Evolutionary conservation across 495 filamentous ascomycete species (phyloP), one percentile per base, ranked within the genome.

Genomic region (Haplographium delicatum): DNA sequence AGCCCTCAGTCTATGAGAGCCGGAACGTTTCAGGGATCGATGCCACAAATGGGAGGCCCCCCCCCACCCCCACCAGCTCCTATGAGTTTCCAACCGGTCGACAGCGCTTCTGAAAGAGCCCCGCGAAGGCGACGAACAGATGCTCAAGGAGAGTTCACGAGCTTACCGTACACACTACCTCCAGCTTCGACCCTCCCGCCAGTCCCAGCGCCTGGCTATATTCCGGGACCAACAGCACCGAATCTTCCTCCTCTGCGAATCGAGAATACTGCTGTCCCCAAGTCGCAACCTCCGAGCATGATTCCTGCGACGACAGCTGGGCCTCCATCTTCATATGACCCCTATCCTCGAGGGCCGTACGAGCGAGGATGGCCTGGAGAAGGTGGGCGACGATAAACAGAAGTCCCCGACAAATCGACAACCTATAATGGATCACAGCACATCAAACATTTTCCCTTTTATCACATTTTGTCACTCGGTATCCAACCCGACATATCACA

Each of bases 1-100:
- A 79, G 72, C 50, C 76, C 75, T 22, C 52, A 44, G 13, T 34
- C 43, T 18, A 50, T 45, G 46, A 37, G 54, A 24, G 11, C 44
- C 7, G 51, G 45, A n/a, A 24, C 41, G 45, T 54, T 44, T 26
- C 43, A 34, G 38, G 44, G 34, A 13, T 26, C 43, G 19, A 47
- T 50, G 18, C 23, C 23, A 10, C 45, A 56, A 25, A 39, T 37
- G n/a, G 48, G 48, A 27, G 49, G 48, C 2, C 52, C 52, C 0
- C 37, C 38, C 1, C 48, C 41, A 24, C 52, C 51, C 3, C 23
- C 44, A n/a, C 44, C 31, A 15, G 30, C 31, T 2, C 25, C 26
- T 13, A 47, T 52, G 43, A 34, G 54, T 39, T 50, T 44, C 33
- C 45, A 57, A 30, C 25, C 38, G 10, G 8, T 44, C 11, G 31